phyloP scores from a whole-genome alignment of 768 basidiomycete species.

The Trametes cubensis region DNA sequence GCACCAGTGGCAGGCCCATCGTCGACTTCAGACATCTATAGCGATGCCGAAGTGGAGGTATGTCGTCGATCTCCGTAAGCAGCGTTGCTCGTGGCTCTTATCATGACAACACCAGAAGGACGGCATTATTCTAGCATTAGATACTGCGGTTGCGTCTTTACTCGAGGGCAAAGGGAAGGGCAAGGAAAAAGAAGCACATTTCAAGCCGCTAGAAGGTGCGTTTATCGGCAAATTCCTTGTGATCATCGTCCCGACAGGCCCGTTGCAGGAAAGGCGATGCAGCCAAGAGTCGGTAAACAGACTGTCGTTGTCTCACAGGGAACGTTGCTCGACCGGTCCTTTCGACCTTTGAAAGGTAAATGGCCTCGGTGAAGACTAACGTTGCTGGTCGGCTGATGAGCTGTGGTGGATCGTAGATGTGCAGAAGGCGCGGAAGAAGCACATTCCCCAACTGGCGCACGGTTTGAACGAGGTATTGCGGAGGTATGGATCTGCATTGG shows the following conservation, averaged over 20 bases:
- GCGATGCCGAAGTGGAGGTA: neutral
- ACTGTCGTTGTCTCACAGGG: neutral
- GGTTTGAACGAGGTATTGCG: slow-evolving; percentile 73
- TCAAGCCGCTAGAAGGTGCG: neutral
- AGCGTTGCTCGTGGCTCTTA: neutral
- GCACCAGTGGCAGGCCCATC: neutral
- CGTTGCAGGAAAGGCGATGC: too few species aligned
- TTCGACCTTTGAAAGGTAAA: slow-evolving; percentile 11
- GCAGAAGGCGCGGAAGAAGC: slow-evolving; percentile 45
- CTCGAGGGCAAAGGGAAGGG: neutral
- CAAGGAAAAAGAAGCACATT: neutral
- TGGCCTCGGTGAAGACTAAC: neutral
- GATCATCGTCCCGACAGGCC: too few species aligned
- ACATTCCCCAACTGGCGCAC: slow-evolving; percentile 63
- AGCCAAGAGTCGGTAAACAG: neutral
- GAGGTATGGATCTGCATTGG: slow-evolving; percentile 50
- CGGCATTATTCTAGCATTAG: neutral
- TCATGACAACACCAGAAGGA: neutral
- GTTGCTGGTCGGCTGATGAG: neutral
- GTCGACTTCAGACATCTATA: neutral
- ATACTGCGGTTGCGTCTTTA: neutral
- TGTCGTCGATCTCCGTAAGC: neutral
- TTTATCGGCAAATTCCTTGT: too few species aligned
- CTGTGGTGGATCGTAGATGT: slow-evolving; percentile 42
- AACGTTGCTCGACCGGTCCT: neutral